Conservation (phyloP, 2,329 filamentous ascomycete species). For the Trichophyton mentagrophytes region DNA sequence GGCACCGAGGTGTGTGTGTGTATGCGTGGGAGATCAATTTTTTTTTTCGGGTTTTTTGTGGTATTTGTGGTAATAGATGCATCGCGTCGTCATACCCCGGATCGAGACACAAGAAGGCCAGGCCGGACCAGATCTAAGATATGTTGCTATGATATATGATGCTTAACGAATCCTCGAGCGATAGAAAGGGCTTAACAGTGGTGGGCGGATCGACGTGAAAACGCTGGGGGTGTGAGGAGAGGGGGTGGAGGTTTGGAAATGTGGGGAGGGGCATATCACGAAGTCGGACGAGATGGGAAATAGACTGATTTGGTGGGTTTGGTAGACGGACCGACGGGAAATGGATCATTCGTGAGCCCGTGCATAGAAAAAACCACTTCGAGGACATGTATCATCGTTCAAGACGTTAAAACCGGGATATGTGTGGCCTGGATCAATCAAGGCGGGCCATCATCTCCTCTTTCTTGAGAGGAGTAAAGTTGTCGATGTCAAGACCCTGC, state of each 20-base stretch:
- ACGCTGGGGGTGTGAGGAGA: background rate
- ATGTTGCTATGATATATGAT: slow-evolving; percentile 1
- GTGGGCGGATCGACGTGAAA: slow-evolving; percentile 1
- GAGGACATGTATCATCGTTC: slow-evolving; percentile 26
- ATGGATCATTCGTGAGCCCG: slow-evolving; percentile 12
- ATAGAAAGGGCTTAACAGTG: slow-evolving; percentile 7
- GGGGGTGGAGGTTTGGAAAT: background rate
- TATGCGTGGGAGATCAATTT: background rate
- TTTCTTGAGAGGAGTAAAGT: slow-evolving; percentile 79
- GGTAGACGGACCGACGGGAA: slow-evolving; percentile 11
- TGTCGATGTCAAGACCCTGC: slow-evolving; percentile 81
- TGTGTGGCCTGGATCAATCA: slow-evolving; percentile 52
- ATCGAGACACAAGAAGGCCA: background rate
- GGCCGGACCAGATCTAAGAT: background rate
- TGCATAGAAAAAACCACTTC: slow-evolving; percentile 23
- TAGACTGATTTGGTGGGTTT: slow-evolving; percentile 11
- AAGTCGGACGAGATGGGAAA: background rate
- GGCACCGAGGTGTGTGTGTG: background rate
- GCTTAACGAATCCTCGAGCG: slow-evolving; percentile 5
- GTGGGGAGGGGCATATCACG: background rate
- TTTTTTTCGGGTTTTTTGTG: background rate
- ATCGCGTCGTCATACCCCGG: slow-evolving; percentile 1
- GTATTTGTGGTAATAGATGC: background rate
- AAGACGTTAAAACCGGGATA: slow-evolving; percentile 16
- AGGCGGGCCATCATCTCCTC: slow-evolving; percentile 96